phyloP scores from a whole-genome alignment of 208 protist genomes.

The Trypanosomatidae sp. region DNA sequence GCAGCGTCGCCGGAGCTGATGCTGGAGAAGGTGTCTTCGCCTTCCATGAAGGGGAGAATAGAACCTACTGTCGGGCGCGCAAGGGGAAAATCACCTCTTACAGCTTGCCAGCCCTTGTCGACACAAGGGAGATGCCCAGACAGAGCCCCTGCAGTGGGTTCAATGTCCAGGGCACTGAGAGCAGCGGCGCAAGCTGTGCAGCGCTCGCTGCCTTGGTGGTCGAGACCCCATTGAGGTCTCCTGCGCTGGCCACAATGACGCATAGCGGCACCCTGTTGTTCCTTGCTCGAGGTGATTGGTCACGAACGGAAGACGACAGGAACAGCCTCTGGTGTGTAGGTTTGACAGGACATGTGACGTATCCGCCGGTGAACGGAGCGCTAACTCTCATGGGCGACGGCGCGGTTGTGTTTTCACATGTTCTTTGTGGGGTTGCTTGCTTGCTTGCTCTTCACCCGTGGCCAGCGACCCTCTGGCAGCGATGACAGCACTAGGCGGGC shows the following conservation, averaged over 20 bases:
- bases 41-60: not conserved
- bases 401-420: conserved; percentile 5
- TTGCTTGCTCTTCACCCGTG: conserved; percentile 9
- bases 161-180: not conserved
- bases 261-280: conserved; percentile 7
- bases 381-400: conserved; percentile 21
- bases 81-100: not conserved
- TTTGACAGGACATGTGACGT: conserved; percentile 13
- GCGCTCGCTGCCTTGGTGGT: not conserved
- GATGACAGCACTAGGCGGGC: not conserved
- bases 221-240: not conserved
- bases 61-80: not conserved
- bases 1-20: not conserved
- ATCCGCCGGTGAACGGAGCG: conserved; percentile 13
- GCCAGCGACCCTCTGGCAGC: not conserved
- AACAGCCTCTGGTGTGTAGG: conserved; percentile 10
- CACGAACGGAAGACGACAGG: not conserved
- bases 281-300: not conserved
- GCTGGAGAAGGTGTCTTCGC: not conserved
- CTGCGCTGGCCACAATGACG: not conserved
- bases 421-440: not conserved
- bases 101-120: not conserved
- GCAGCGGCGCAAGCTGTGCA: not conserved
- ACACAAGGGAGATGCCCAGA: not conserved
- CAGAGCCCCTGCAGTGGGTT: not conserved